A percentile compares a stretch with the other conserved stretches of the same genome.
Evolutionary conservation across 306 rosid species (phyloP).

Genomic region (Cucurbita ficifolia): DNA sequence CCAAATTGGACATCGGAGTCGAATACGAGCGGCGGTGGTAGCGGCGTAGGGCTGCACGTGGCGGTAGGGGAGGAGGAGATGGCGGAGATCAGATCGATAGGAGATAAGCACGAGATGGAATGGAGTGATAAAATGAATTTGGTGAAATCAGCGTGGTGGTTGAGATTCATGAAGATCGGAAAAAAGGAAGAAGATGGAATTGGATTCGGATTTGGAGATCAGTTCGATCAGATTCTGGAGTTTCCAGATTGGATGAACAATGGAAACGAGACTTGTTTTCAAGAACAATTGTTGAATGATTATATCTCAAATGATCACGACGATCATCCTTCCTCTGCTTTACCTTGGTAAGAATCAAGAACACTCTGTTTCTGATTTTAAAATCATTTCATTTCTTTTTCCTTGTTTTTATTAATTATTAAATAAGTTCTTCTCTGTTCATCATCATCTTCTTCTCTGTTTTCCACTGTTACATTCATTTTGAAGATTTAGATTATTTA

Average conservation of each 20-base stretch:
- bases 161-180: slow-evolving; percentile 52
- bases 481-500: neutral
- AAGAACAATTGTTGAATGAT: slow-evolving; percentile 23
- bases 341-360: slow-evolving; percentile 51
- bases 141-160: slow-evolving; percentile 62
- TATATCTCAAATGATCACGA: slow-evolving; percentile 16
- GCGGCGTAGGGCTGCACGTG: slow-evolving; percentile 41
- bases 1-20: neutral
- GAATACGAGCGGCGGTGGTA: slow-evolving; percentile 25
- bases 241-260: slow-evolving; percentile 69
- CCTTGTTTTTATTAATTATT: too few species aligned
- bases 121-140: slow-evolving; percentile 6
- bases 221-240: slow-evolving; percentile 45
- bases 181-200: slow-evolving; percentile 3
- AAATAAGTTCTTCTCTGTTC: neutral
- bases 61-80: slow-evolving; percentile 72
- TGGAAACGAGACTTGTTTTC: slow-evolving; percentile 43
- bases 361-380: neutral
- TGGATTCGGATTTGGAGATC: slow-evolving; percentile 7
- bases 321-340: slow-evolving; percentile 23
- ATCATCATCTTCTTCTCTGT: neutral
- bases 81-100: slow-evolving; percentile 67
- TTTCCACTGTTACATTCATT: neutral
- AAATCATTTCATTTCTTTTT: too few species aligned
- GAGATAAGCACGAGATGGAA: slow-evolving; percentile 16